A percentile compares a stretch with the other conserved stretches of the same genome.
phyloP scores from a whole-genome alignment of 768 basidiomycete species.

The Pleurotus tuber-regium region DNA sequence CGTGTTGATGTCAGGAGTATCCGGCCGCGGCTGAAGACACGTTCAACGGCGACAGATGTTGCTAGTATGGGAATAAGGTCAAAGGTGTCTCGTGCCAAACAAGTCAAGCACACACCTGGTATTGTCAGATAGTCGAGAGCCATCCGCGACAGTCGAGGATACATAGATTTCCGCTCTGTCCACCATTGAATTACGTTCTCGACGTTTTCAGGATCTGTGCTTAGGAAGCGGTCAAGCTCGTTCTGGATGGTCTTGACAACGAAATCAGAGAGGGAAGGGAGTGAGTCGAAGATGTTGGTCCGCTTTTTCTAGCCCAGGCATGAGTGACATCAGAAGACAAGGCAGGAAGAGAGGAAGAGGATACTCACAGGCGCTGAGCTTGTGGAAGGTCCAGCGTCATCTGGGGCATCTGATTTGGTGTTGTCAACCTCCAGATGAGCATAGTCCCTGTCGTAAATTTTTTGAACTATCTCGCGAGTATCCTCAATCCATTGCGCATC shows the following conservation, averaged over 20 bases:
- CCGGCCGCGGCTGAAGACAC: slow-evolving; percentile 23
- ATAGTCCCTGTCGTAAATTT: slow-evolving; percentile 18
- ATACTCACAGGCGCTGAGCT: too few relatives aligned
- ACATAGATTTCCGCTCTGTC: slow-evolving; percentile 18
- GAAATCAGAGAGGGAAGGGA: slow-evolving; percentile 19
- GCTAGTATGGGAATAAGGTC: slow-evolving; percentile 15
- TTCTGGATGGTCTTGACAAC: slow-evolving; percentile 14
- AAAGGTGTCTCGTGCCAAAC: slow-evolving; percentile 10
- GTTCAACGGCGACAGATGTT: slow-evolving; percentile 30
- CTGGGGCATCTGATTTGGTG: too few relatives aligned
- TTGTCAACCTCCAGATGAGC: background rate
- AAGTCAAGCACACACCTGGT: slow-evolving; percentile 23
- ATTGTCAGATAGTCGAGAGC: slow-evolving; percentile 30
- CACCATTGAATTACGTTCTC: slow-evolving; percentile 29
- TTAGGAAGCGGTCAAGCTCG: slow-evolving; percentile 28
- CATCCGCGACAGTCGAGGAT: slow-evolving; percentile 30
- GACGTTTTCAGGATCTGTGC: slow-evolving; percentile 21
- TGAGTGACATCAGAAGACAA: too few relatives aligned
- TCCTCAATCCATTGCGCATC: slow-evolving; percentile 24
- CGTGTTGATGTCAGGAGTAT: slow-evolving; percentile 25
- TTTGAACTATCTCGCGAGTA: slow-evolving; percentile 19
- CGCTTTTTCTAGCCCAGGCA: background rate
- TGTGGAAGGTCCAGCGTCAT: too few relatives aligned
- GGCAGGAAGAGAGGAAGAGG: too few relatives aligned
- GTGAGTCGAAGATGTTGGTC: slow-evolving; percentile 28